These are phyloP conservation scores for Penicillium longicatenatum DNA, from an alignment of 495 filamentous ascomycete genomes.

Conservation along the genomic window DNA sequence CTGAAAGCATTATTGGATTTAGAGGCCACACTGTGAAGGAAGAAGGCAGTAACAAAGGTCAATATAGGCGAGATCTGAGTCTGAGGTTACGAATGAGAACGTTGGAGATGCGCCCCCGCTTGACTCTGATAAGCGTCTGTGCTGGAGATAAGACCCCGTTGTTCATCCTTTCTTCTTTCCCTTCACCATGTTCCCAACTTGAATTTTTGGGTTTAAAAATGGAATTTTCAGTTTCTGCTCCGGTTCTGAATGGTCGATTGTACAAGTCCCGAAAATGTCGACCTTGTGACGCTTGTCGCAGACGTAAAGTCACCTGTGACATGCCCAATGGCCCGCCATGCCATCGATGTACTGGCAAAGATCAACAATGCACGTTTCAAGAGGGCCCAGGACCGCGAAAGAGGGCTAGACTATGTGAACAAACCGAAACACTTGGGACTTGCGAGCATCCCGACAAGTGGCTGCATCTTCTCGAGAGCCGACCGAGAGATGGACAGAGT, in stretches of 20 bases:
- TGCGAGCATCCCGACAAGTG: neutral
- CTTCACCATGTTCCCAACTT: too few relatives aligned
- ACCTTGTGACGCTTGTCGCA: conserved; percentile 6
- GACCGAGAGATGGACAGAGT: too few relatives aligned
- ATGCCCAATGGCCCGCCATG: conserved; percentile 10
- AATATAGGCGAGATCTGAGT: too few relatives aligned
- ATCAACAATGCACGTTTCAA: conserved; percentile 6
- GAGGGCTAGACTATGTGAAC: neutral
- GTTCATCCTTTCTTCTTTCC: neutral
- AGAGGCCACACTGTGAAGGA: conserved; percentile 1
- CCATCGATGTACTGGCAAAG: conserved; percentile 5
- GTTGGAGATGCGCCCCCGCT: neutral
- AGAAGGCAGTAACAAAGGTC: neutral
- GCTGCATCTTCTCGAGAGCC: neutral
- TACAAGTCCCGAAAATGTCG: conserved; percentile 11
- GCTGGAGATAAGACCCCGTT: conserved; percentile 4
- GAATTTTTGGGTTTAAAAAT: too few relatives aligned
- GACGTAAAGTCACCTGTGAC: conserved; percentile 9
- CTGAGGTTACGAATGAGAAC: too few relatives aligned
- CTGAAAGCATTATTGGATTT: neutral
- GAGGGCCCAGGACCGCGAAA: conserved; percentile 7
- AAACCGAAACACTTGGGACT: neutral
- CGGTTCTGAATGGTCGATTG: neutral
- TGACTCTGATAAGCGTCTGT: too few relatives aligned
- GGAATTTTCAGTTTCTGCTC: neutral